A percentile compares a stretch with the other conserved stretches of the same genome.
Evolutionary conservation across 768 basidiomycete species (phyloP).

Genomic region (Panaeolus papilionaceus): DNA sequence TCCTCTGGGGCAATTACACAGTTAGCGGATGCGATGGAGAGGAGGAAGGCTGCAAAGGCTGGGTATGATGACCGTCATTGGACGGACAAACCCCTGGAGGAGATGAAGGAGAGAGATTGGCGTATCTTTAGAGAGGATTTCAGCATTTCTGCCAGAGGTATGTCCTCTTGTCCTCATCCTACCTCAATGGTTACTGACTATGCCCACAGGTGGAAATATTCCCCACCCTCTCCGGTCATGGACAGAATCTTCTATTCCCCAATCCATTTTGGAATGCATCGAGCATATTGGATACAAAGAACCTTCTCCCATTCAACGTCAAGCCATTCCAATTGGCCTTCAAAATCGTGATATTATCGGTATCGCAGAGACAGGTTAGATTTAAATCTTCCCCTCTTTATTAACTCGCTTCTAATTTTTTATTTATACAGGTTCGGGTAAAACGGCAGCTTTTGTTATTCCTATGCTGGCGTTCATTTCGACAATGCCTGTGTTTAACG

Average conservation of each 20-base stretch:
- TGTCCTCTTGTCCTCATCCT: conserved; percentile 25
- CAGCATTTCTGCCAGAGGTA: conserved; percentile 91
- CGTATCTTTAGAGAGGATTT: conserved; percentile 99
- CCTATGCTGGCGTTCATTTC: conserved; percentile 97
- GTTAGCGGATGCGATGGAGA: conserved; percentile 83
- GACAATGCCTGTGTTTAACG: conserved; percentile 81
- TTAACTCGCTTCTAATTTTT: not conserved
- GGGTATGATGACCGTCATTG: conserved; percentile 96
- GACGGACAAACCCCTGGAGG: conserved; percentile 90
- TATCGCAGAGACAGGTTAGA: conserved; percentile 94
- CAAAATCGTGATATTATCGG: conserved; percentile 98
- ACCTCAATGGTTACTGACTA: conserved; percentile 14
- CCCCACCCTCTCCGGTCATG: conserved; percentile 94
- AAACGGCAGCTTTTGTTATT: conserved; percentile 98
- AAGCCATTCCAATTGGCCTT: conserved; percentile 98
- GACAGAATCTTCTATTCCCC: conserved; percentile 87
- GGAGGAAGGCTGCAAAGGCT: conserved; percentile 78
- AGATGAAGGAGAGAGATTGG: conserved; percentile 99
- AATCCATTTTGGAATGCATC: conserved; percentile 79
- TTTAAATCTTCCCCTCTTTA: not conserved
- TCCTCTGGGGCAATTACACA: conserved; percentile 45
- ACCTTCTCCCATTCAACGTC: conserved; percentile 95
- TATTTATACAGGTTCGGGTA: conserved; percentile 81
- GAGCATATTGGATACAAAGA: conserved; percentile 96
- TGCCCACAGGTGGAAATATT: conserved; percentile 78